Base-by-base conservation (phyloP, 305 asterid genomes). In the Salvia sclarea region DNA sequence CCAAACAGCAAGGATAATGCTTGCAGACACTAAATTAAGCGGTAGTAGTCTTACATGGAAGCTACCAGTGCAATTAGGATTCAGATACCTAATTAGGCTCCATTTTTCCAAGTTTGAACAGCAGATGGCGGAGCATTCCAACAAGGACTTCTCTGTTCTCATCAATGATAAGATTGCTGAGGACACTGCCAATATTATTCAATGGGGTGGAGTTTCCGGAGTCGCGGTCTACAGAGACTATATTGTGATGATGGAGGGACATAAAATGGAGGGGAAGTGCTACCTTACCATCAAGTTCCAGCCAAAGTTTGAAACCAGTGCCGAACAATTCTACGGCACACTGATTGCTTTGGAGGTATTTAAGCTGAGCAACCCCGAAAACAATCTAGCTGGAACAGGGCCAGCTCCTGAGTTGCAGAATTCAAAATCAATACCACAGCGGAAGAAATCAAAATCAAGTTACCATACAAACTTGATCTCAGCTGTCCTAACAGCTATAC, bases 351-450 rank as follows among this genome's bases (percentile, higher is more conserved):
- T 86, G 41, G 94, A 89, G 66, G 82, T 83, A 40, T 86, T 89
- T 82, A 89, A 89, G 82, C 63, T 86, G 71, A 85, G 92, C 79
- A 85, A 85, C 70, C 96, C 86, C 24, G 95, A 82, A 66, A 87
- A 85, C 79, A 82, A 66, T 80, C 86, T 87, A 52, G 90, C 82
- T 0, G 84, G 84, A 37, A 21, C 25, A 47, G 74, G 45, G 14
- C 62, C 81, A 12, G 54, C 21, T 49, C 66, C 75, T 0, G 65
- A 31, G 60, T 22, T 37, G 28, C 72, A 20, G 16, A 60, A 62
- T 60, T 73, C 76, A 56, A 30, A 12, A 66, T 38, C 73, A 73
- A 58, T 17, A 72, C 53, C 68, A 60, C 62, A 40, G 73, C 76
- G 37, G 31, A 72, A 76, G 60, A 78, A 75, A 61, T 41, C 30